A percentile compares a stretch with the other conserved stretches of the same genome.
These are phyloP conservation scores for Knufia fluminis DNA, from an alignment of 2,329 filamentous ascomycete species.

Conservation along the genomic window DNA sequence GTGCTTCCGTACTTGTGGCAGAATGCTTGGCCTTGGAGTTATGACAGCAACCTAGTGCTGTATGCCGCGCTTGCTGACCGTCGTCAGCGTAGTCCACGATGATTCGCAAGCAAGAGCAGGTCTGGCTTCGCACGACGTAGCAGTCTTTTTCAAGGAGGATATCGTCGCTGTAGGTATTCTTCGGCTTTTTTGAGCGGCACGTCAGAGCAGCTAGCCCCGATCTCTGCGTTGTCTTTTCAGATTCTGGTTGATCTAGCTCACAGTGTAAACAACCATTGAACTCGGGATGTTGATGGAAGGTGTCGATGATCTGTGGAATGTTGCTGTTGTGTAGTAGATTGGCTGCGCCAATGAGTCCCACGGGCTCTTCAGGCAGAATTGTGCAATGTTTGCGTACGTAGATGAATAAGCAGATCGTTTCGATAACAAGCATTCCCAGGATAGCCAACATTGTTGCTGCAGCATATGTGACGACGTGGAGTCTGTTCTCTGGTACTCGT, in stretches of 20 bases:
- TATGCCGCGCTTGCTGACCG: not conserved
- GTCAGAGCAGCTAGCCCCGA: not conserved
- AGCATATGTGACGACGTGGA: slow-evolving; percentile 6
- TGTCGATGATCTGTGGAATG: slow-evolving; percentile 3
- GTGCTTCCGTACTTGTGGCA: not conserved
- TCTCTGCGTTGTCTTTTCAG: slow-evolving; percentile 4
- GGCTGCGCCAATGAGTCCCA: slow-evolving; percentile 7
- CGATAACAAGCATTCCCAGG: not conserved
- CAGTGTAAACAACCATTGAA: not conserved
- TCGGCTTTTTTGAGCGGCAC: slow-evolving; percentile 1
- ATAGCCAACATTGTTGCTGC: slow-evolving; percentile 5
- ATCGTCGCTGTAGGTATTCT: not conserved
- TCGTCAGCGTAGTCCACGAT: not conserved
- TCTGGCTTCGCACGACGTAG: not conserved
- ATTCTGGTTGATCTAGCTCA: slow-evolving; percentile 2
- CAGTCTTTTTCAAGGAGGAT: not conserved
- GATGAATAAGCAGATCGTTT: slow-evolving; percentile 1
- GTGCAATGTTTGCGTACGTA: slow-evolving; percentile 5
- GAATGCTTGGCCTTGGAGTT: not conserved
- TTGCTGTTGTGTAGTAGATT: slow-evolving; percentile 7
- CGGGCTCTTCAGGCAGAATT: slow-evolving; percentile 8
- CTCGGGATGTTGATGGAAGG: slow-evolving; percentile 1
- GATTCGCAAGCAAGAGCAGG: not conserved
- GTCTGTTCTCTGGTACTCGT: slow-evolving; percentile 1
- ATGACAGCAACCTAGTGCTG: not conserved